Base-by-base conservation (phyloP, 192 early-diverging fungal species). In the Pecoramyces ruminantium region DNA sequence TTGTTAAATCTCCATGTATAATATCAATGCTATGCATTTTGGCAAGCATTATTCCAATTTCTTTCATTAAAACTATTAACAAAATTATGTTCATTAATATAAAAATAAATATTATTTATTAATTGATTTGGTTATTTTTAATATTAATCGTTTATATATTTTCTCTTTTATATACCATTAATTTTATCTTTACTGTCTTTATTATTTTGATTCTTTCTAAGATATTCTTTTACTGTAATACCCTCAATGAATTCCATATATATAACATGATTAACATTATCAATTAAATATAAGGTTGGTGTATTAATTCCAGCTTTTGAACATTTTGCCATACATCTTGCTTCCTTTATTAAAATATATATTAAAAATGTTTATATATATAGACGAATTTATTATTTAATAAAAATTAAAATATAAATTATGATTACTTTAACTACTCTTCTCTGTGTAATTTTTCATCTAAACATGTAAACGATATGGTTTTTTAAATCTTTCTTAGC, bases 1-100 rank as follows among this genome's bases (percentile, higher is more conserved):
- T 97, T 1, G 98, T 99, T 82, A 99, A 86, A 85, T 99, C 98
- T 1, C 98, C 98, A 81, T 99, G 98, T 67, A 99, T 86, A 78
- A 99, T 90, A 84, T 95, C 94, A 78, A 90, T 83, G 67, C 84
- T 86, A 86, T 99, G 98, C 91, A 98, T 92, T 81, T 85, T 84
- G 16, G 93, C 93, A 42, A 99, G 81, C 8, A 91, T 87, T 17
- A 30, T 42, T 4, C 95, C 95, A 78, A 93, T 91, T 18, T 82
- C 84, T 77, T 80, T 85, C 86, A 79, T 30, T 16, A 81, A 87
- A 89, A 86, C 21, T 78, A 78, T 4, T 28, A 15, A 39, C 4
- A 39, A 13, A 39, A 39, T 39, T 14, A 14, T 39, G 13, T 39
- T 34, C 11, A 34, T 34, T 34, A 8, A 34, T 34, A 34, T 34